phyloP scores from a whole-genome alignment of 2,329 filamentous ascomycete species.

The Massarina eburnea region DNA sequence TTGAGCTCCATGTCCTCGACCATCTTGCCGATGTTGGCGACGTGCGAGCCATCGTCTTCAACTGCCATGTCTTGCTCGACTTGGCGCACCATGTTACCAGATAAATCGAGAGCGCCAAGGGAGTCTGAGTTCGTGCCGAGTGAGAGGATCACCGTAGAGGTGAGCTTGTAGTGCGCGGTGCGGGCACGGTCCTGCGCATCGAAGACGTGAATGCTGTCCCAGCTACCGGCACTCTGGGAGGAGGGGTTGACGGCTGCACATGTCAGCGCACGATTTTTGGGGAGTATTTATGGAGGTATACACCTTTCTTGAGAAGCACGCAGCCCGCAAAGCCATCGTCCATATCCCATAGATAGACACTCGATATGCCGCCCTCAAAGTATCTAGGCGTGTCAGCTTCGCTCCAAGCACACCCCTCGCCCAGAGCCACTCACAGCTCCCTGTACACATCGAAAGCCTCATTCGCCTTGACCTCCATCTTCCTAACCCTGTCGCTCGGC shows the following conservation, averaged over 20 bases:
- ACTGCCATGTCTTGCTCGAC: slow-evolving; percentile 89
- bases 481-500: slow-evolving; percentile 85
- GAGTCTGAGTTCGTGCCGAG: slow-evolving; percentile 68
- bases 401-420: background rate
- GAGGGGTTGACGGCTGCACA: slow-evolving; percentile 65
- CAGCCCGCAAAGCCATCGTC: slow-evolving; percentile 98
- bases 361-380: slow-evolving; percentile 93
- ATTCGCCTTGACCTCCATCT: slow-evolving; percentile 92
- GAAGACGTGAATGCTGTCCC: slow-evolving; percentile 99
- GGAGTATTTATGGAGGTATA: slow-evolving; percentile 26
- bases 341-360: slow-evolving; percentile 97
- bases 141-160: slow-evolving; percentile 91
- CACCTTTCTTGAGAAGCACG: slow-evolving; percentile 92
- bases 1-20: slow-evolving; percentile 99
- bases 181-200: slow-evolving; percentile 92
- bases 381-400: slow-evolving; percentile 56
- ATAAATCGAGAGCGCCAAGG: slow-evolving; percentile 86
- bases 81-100: slow-evolving; percentile 97
- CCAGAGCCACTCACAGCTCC: slow-evolving; percentile 63
- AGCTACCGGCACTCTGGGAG: slow-evolving; percentile 73
- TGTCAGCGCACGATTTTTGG: slow-evolving; percentile 13
- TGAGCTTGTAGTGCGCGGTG: slow-evolving; percentile 95
- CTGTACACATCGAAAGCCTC: slow-evolving; percentile 96
- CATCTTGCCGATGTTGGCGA: slow-evolving; percentile 86
- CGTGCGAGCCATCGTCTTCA: slow-evolving; percentile 88